These are phyloP conservation scores for Penicillium robsamsonii DNA, from an alignment of 495 filamentous ascomycete species.

Conservation along the genomic window DNA sequence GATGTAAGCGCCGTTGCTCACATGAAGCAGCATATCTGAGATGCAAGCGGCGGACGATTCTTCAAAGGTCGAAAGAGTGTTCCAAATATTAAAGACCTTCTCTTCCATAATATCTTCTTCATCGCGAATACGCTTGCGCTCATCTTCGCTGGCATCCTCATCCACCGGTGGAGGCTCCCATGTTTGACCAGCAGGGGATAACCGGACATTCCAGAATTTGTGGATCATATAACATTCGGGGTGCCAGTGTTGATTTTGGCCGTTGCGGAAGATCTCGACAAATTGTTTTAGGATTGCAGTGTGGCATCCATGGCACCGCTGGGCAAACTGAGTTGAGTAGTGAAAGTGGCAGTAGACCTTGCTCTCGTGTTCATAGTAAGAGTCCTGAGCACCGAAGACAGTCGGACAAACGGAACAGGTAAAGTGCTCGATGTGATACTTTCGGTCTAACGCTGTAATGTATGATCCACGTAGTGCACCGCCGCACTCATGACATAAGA, in stretches of 20 bases:
- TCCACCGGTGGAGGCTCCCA: slow-evolving; percentile 49
- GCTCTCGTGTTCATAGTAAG: slow-evolving; percentile 97
- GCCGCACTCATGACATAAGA: slow-evolving; percentile 89
- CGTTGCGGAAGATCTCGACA: slow-evolving; percentile 97
- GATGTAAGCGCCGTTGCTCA: slow-evolving; percentile 95
- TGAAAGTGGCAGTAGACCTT: slow-evolving; percentile 98
- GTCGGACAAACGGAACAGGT: slow-evolving; percentile 97
- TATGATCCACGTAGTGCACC: slow-evolving; percentile 95
- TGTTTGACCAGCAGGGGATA: slow-evolving; percentile 58
- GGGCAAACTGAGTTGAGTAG: slow-evolving; percentile 96
- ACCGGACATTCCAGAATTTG: slow-evolving; percentile 98
- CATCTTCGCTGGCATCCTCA: slow-evolving; percentile 66
- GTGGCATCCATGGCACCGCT: slow-evolving; percentile 93
- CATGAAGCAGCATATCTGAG: slow-evolving; percentile 98
- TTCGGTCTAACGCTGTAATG: slow-evolving; percentile 94
- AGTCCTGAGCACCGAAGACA: slow-evolving; percentile 95
- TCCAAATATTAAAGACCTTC: slow-evolving; percentile 98
- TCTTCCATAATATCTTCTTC: slow-evolving; percentile 95
- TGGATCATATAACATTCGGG: slow-evolving; percentile 99
- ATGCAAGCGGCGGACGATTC: slow-evolving; percentile 98
- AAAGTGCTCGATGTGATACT: slow-evolving; percentile 99
- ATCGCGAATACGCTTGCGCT: slow-evolving; percentile 71
- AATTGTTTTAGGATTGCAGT: slow-evolving; percentile 99
- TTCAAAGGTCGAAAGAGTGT: slow-evolving; percentile 92
- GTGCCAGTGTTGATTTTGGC: slow-evolving; percentile 98